Conservation (phyloP, 495 filamentous ascomycete genomes). For the Talaromyces adpressus region DNA sequence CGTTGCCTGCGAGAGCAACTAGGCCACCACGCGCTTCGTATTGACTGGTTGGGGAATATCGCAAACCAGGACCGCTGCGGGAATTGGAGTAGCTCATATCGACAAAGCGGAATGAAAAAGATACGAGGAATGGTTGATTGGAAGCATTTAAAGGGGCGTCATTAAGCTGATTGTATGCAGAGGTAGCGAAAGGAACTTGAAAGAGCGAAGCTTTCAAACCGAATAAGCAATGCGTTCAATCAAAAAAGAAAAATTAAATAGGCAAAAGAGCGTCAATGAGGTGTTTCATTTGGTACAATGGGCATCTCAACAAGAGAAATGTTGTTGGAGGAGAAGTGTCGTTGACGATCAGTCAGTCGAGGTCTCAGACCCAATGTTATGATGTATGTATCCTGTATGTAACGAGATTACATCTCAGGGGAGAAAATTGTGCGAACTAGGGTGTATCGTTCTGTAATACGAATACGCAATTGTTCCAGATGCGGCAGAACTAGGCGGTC, state of each 20-base stretch:
- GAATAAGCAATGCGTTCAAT: neutral
- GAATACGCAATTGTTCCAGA: neutral
- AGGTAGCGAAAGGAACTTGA: neutral
- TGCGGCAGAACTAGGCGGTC: slow-evolving; percentile 8
- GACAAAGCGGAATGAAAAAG: neutral
- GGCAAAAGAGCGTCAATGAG: neutral
- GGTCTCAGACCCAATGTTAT: neutral
- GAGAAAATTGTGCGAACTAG: neutral
- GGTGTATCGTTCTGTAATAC: neutral
- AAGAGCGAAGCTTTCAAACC: neutral
- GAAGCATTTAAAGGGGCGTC: neutral
- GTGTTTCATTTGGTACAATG: neutral
- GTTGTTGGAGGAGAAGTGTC: neutral
- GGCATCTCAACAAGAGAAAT: neutral
- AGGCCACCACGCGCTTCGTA: slow-evolving; percentile 14
- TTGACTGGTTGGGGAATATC: neutral
- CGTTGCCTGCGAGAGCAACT: slow-evolving; percentile 14
- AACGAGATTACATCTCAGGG: neutral
- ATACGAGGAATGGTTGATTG: neutral
- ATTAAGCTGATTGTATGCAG: neutral
- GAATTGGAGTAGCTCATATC: slow-evolving; percentile 35
- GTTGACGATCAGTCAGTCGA: neutral
- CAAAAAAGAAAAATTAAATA: neutral
- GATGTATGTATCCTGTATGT: neutral
- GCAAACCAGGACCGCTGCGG: slow-evolving; percentile 18